Percentiles rank a stretch among this genome's conserved stretches.
phyloP scores from a whole-genome alignment of 2,329 filamentous ascomycete species.

The Aureobasidium sp. region DNA sequence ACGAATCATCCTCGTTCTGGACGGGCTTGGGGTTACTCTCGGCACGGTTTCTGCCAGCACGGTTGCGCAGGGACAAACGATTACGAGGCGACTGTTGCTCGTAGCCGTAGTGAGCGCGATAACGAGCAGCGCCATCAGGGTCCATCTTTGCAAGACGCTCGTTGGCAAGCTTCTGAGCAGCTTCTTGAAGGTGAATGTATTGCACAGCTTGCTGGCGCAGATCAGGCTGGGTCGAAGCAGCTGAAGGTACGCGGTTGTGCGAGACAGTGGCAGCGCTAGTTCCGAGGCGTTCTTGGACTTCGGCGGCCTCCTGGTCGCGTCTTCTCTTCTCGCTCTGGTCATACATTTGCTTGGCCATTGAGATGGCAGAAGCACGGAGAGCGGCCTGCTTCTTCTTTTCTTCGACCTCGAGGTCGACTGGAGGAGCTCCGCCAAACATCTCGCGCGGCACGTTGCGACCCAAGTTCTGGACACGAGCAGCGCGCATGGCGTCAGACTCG shows the following conservation, averaged over 20 bases:
- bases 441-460: conserved; percentile 61
- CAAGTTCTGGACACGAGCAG: conserved; percentile 56
- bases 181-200: conserved; percentile 67
- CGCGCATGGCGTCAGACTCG: conserved; percentile 48
- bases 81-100: conserved; percentile 43
- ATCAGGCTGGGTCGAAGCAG: conserved; percentile 32
- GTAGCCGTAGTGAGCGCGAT: conserved; percentile 71
- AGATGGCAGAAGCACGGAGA: conserved; percentile 73
- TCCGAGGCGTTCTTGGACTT: conserved; percentile 21
- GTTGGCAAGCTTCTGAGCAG: conserved; percentile 77
- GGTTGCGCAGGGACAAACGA: conserved; percentile 34
- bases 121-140: conserved; percentile 56
- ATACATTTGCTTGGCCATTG: conserved; percentile 88
- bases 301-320: conserved; percentile 38
- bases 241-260: conserved; percentile 28
- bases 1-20: conserved; percentile 33
- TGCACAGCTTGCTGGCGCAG: conserved; percentile 47
- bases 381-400: conserved; percentile 67
- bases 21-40: conserved; percentile 19
- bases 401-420: conserved; percentile 63
- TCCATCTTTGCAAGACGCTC: conserved; percentile 77
- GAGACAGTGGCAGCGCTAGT: conserved; percentile 23
- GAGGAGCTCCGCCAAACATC: conserved; percentile 73
- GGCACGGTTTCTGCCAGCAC: conserved; percentile 14
- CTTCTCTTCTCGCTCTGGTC: conserved; percentile 55